These are phyloP conservation scores for Hymenoscyphus occultus DNA, from an alignment of 2,329 filamentous ascomycete genomes.

Conservation along the genomic window DNA sequence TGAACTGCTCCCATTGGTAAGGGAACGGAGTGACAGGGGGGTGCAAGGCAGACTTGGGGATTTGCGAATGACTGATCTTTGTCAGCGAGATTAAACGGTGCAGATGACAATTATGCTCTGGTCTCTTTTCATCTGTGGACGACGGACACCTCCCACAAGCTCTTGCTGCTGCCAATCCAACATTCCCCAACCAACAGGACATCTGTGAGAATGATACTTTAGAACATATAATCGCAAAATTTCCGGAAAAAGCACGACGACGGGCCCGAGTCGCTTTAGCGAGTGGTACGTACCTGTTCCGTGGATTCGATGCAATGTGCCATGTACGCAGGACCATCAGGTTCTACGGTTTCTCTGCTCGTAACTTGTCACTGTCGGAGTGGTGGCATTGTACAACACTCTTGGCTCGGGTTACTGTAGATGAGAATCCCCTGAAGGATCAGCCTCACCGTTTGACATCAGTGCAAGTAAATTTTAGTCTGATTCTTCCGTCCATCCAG, in stretches of 20 bases:
- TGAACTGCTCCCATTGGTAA: not conserved
- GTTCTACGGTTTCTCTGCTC: not conserved
- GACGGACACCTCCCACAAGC: not conserved
- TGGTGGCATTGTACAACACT: not conserved
- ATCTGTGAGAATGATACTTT: not conserved
- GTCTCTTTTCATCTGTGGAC: not conserved
- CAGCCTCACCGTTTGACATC: constrained; percentile 3
- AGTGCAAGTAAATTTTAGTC: not conserved
- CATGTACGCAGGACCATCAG: not conserved
- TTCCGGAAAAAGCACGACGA: not conserved
- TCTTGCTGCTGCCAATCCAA: not conserved
- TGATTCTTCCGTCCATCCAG: not conserved
- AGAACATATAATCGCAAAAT: too few species aligned
- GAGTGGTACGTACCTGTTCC: not conserved
- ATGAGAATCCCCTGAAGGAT: not conserved
- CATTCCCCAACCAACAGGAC: constrained; percentile 1
- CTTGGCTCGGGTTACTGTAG: not conserved
- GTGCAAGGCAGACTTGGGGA: not conserved
- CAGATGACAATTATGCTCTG: not conserved
- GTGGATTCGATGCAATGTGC: not conserved
- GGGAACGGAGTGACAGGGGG: not conserved
- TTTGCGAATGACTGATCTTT: constrained; percentile 3
- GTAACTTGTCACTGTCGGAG: not conserved
- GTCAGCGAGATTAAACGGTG: constrained; percentile 3
- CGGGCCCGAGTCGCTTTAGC: not conserved